phyloP scores from a whole-genome alignment of 345 rosid genomes.

The Acer campestre region DNA sequence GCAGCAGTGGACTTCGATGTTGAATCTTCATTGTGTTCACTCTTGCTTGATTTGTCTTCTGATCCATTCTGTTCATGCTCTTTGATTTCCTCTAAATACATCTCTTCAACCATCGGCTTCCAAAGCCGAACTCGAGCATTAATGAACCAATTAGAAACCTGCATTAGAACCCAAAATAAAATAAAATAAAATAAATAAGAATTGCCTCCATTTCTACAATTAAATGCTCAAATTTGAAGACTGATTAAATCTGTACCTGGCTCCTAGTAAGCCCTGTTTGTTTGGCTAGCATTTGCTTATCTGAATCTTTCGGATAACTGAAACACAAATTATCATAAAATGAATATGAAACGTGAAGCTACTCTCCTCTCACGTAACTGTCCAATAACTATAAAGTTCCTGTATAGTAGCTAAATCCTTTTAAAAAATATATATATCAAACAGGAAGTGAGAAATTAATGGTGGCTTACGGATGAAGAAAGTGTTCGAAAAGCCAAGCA shows the following conservation, averaged over 20 bases:
- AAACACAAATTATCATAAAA: slow-evolving; percentile 10
- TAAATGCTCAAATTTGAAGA: not conserved
- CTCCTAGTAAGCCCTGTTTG: slow-evolving; percentile 95
- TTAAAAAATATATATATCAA: not conserved
- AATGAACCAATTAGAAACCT: slow-evolving; percentile 99
- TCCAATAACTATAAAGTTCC: no score
- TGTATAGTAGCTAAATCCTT: no score
- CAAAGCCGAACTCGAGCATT: slow-evolving; percentile 98
- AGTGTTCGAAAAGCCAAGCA: slow-evolving; percentile 98
- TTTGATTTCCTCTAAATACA: slow-evolving; percentile 87
- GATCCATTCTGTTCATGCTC: slow-evolving; percentile 72
- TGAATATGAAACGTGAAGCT: not conserved
- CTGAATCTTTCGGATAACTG: slow-evolving; percentile 97
- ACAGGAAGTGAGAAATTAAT: not conserved
- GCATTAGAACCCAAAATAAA: not conserved
- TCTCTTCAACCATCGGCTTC: slow-evolving; percentile 99
- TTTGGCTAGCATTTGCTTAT: slow-evolving; percentile 89
- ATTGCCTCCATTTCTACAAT: not conserved
- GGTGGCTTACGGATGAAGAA: slow-evolving; percentile 87
- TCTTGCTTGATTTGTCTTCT: slow-evolving; percentile 63
- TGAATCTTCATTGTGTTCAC: slow-evolving; percentile 62
- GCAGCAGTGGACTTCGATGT: slow-evolving; percentile 55
- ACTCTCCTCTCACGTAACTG: no score
- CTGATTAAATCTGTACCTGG: slow-evolving; percentile 49
- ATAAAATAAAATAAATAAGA: no score